Evolutionary conservation across 2,329 filamentous ascomycete genomes (phyloP), one percentile per base, ranked within the genome.

Genomic region (Trichophyton schoenleinii): DNA sequence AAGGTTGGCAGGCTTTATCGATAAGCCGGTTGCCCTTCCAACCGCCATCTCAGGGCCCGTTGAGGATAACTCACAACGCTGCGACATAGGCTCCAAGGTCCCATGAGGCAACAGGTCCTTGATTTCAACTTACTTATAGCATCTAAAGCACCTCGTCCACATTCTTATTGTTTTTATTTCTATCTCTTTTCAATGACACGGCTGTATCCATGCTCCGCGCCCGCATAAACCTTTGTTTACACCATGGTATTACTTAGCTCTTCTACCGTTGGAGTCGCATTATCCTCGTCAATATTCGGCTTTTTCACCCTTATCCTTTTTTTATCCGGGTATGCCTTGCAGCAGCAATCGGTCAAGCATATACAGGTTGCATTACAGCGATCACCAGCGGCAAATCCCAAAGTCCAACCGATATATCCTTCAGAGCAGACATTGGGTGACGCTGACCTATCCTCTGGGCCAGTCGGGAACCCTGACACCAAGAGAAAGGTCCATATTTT

Each of bases 291-390:
- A 3, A 69, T 78, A 25, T 87, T 96, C 63, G 77, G 89, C 65
- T 72, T 88, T 28, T 96, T 89, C 74, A 95, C 91, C 2, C 73
- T 86, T 42, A 83, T 91, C 3, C 84, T 96, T 28, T 96, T 96
- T 73, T 79, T 96, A 36, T 90, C 88, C 59, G 91, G 91, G 68
- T 96, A 95, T 72, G 82, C 86, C 2, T 81, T 96, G 60, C 91
- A 96, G 70, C 91, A 96, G 73, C 84, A 89, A 68, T 94, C 90
- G 0, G 83, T 96, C 3, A 83, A 82, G 64, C 86, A 87, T 67
- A 81, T 96, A 36, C 88, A 92, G 68, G 64, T 62, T 3, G 64
- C 57, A 15, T 36, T 64, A 15, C 62, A 59, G 11, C 60, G 57
- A 34, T 57, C 60, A 11, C n/a, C 57, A 20, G 11, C 38, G 7